Conservation (phyloP, 139 green algal genomes). For the Chlorella sp. region DNA sequence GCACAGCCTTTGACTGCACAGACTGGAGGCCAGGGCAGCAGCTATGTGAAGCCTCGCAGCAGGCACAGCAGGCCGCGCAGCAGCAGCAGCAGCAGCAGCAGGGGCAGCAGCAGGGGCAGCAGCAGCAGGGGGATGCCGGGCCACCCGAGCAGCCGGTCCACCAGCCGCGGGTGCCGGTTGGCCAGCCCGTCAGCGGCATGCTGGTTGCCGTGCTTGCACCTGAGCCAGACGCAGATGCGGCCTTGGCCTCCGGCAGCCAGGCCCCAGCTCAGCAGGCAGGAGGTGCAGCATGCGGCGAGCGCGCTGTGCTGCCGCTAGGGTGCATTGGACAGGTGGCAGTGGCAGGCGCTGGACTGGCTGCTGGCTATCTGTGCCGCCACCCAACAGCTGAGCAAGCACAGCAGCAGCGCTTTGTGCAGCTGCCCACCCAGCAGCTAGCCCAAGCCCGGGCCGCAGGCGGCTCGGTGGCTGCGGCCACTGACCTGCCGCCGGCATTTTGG, state of each 20-base stretch:
- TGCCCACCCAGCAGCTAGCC: not conserved
- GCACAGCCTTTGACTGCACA: slow-evolving; percentile 36
- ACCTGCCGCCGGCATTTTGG: not conserved
- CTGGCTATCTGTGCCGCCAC: slow-evolving; percentile 44
- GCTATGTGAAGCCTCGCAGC: no score
- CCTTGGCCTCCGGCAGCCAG: not conserved
- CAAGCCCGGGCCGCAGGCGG: not conserved
- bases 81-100: slow-evolving; percentile 49
- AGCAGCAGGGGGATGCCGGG: no score
- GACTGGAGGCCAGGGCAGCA: not conserved
- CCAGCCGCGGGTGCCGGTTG: slow-evolving; percentile 24
- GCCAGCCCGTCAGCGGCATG: slow-evolving; percentile 30
- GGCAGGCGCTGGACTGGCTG: slow-evolving; percentile 46
- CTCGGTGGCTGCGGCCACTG: not conserved
- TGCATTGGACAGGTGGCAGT: slow-evolving; percentile 59
- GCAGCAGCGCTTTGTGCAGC: slow-evolving; percentile 5
- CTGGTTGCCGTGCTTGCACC: slow-evolving; percentile 4
- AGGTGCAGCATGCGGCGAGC: not conserved
- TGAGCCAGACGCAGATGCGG: not conserved
- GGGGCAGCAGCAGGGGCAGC: slow-evolving; percentile 32
- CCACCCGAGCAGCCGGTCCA: slow-evolving; percentile 26
- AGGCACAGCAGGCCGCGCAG: slow-evolving; percentile 47
- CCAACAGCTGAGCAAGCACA: not conserved
- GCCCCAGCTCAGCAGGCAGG: not conserved
- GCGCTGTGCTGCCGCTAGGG: not conserved